Evolutionary conservation across 768 basidiomycete species (phyloP), one percentile per base, ranked within the genome.

Genomic region (Auriculariales sp.): DNA sequence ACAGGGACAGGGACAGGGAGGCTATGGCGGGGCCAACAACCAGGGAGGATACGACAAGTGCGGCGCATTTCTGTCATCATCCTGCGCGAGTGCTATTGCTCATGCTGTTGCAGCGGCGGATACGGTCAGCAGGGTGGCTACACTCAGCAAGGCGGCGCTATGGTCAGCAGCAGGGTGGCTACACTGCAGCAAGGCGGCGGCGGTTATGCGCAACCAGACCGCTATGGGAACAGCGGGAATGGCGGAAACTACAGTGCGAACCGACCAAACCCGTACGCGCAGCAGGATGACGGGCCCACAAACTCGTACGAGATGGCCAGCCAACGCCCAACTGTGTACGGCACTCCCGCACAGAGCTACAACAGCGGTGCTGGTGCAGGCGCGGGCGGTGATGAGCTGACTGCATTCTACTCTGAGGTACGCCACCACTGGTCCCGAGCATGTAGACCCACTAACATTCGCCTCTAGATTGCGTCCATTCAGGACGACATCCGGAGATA

Each of bases 401-500:
- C 22, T 25, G 19, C 15, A 7, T 44, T 44, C 39, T 44, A 44
- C 39, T 19, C 39, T 9, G 39, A 44, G 39, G 39, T 19, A 25
- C 22, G 39, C 15, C 31, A 32, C 31, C 15, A 32, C 9, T 32
- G 15, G 9, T 7, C 31, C 9, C 31, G 31, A 32, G 15, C 7
- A 32, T 32, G 31, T 32, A 7, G 9, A 32, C 31, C 31, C 7
- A 7, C 9, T 47, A 15, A 28, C 44, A 19, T 15, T 28, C 14
- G 25, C 25, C 30, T n/a, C 7, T 51, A 90, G 88, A 83, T 91
- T 56, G 71, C 81, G 22, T 77, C 75, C 36, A 67, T 91, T 46
- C 83, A 87, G 73, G 83, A 88, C 53, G 69, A 67, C 49, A 66
- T 89, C 33, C 68, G 72, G 27, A 70, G 71, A 9, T 85, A 84